Evolutionary conservation across 805 yeast genomes (phyloP), one percentile per base, ranked within the genome.

Genomic region (Candida dendrica): DNA sequence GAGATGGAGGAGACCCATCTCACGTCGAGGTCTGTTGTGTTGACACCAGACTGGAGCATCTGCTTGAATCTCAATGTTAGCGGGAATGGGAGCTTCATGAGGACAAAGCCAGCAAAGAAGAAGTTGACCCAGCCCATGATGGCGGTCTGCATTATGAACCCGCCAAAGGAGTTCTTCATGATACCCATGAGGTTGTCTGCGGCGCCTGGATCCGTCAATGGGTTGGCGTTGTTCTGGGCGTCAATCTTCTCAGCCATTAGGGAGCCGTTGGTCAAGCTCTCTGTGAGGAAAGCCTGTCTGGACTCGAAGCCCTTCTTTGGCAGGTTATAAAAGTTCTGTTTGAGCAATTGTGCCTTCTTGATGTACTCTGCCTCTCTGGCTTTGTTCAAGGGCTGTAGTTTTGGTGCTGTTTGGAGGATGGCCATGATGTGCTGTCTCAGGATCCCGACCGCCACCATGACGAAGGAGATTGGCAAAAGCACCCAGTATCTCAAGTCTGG

Each of bases 51-150:
- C 63, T 93, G 98, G 35, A 93, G 65, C 95, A 93, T 90, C 45
- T 84, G 77, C 61, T 93, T 93, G 69, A 93, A 93, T 45, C 90
- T 80, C 27, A 80, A 71, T 0, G 98, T 93, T 43, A 93, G 66
- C 3, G 96, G 95, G 66, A 93, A 93, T 15, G 98, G 98, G 41
- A 93, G 68, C 58, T 79, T 79, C 84, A 84, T 84, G 38, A 88
- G 76, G 14, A 90, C 81, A 48, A 89, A 88, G 0, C 97, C 97
- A 13, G 91, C 87, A 61, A 88, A 93, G 65, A 91, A 90, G 55
- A 80, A 85, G 56, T 86, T 87, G 46, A 91, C 91, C 96, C 97
- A 93, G 56, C 89, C 88, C 96, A 93, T 90, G 49, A 90, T 84
- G 33, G 90, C 61, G 0, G 96, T 87, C 65, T 93, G 98, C 2